These are phyloP conservation scores for Atkinsonella texensis DNA, from an alignment of 2,329 filamentous ascomycete species.

Conservation along the genomic window DNA sequence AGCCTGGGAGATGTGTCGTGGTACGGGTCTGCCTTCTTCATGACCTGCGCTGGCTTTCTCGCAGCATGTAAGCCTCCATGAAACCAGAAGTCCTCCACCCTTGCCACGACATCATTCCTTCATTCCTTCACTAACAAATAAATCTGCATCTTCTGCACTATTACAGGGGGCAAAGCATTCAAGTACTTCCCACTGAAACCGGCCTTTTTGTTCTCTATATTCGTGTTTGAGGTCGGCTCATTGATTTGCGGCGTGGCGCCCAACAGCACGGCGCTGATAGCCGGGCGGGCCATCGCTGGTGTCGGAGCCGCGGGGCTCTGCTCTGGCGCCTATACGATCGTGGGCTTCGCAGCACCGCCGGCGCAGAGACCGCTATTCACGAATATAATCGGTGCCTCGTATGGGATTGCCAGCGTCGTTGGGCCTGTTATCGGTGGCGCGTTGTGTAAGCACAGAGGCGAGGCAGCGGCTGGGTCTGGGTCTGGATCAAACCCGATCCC, in stretches of 20 bases:
- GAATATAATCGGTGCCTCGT: neutral
- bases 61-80: neutral
- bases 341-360: constrained; percentile 22
- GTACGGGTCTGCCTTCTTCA: constrained; percentile 50
- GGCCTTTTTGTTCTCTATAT: constrained; percentile 32
- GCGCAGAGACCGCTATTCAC: constrained; percentile 5
- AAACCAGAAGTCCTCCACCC: constrained; percentile 7
- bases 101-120: neutral
- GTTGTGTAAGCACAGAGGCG: neutral
- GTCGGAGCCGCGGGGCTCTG: constrained; percentile 31
- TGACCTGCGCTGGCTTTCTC: constrained; percentile 38
- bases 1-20: constrained; percentile 49
- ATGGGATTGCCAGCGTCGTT: neutral
- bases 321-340: constrained; percentile 31
- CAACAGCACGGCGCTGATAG: constrained; percentile 28
- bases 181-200: constrained; percentile 39
- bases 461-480: neutral
- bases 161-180: constrained; percentile 42
- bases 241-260: constrained; percentile 32
- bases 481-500: neutral
- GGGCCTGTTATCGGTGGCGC: neutral
- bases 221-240: constrained; percentile 42
- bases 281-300: constrained; percentile 33
- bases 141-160: constrained; percentile 21
- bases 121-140: neutral